Conservation (phyloP, 441 rosid species). For the Gossypium davidsonii region DNA sequence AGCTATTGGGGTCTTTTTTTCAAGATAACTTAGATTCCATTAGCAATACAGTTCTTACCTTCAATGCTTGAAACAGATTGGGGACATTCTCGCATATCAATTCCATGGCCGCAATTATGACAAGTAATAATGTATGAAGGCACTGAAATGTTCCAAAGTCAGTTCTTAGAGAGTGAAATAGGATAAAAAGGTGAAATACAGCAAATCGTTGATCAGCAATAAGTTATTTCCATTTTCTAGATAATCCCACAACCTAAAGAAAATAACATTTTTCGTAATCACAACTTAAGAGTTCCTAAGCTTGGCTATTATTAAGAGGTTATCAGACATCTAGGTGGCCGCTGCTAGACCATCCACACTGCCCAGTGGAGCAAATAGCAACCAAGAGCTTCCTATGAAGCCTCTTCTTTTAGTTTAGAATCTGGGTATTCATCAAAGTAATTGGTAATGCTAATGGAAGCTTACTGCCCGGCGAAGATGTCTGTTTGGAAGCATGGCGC, state of each 20-base stretch:
- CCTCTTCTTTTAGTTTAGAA: neutral
- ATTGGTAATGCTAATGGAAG: neutral
- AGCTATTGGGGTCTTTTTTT: neutral
- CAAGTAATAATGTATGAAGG: slow-evolving; percentile 74
- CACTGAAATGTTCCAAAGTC: slow-evolving; percentile 39
- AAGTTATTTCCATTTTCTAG: neutral
- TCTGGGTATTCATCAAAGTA: neutral
- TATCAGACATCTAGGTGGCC: neutral
- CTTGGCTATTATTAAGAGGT: neutral
- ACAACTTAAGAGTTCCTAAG: neutral
- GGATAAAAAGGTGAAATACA: neutral
- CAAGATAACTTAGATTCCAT: neutral
- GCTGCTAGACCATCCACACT: neutral
- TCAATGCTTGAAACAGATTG: slow-evolving; percentile 64
- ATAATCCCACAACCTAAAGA: neutral
- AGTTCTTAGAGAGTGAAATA: neutral
- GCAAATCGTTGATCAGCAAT: neutral
- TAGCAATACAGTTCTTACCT: slow-evolving; percentile 36
- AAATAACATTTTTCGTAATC: neutral
- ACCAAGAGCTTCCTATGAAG: neutral
- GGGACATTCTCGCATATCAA: slow-evolving; percentile 91
- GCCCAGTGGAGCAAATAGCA: neutral
- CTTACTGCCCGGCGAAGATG: slow-evolving; percentile 80
- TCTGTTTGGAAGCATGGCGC: slow-evolving; percentile 92
- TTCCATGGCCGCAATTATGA: slow-evolving; percentile 89